Evolutionary conservation across 768 basidiomycete species (phyloP), one percentile per base, ranked within the genome.

Genomic region (Auricularia sp.): DNA sequence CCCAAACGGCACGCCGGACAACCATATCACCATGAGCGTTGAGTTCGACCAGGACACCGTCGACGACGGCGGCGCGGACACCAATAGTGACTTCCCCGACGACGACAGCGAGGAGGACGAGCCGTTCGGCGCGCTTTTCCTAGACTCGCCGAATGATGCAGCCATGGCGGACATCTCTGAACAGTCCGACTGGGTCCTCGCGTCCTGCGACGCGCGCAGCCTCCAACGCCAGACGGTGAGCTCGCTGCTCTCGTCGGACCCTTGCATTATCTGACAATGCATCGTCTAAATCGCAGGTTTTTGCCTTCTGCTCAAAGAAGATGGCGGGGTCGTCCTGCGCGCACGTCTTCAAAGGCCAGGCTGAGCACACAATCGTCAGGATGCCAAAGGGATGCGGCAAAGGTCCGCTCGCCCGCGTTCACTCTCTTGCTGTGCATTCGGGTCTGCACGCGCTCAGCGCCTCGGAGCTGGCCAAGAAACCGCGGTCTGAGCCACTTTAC

Each of bases 281-380:
- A 29, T 29, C 1, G 24, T 29, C 24, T 29, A 29, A 29, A 29
- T 29, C 44, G 14, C 45, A 65, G 58, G 64, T 65, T 36, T n/a
- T 65, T 16, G 64, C 64, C 21, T 65, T 63, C 54, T 65, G 64
- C 42, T 61, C 54, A n/a, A 65, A 65, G 54, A 11, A 18, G n/a
- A 62, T 62, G 11, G 36, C 14, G 37, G 45, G 36, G 10, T 58
- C 64, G 11, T 18, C 24, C 11, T 65, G 64, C 54, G 29, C 44
- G 16, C 64, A 65, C 33, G 64, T 65, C 18, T 61, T 65, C 54
- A 59, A 63, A 16, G 64, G 64, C 21, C n/a, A 21, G 14, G 64
- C 64, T 7, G 64, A 62, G 39, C 16, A 65, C 44, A 65, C 64
- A 3, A 65, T 65, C 64, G 21, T 65, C 16, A 62, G 62, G 39